Conservation (phyloP, 2,329 filamentous ascomycete genomes). For the Botryosphaeria dothidea region DNA sequence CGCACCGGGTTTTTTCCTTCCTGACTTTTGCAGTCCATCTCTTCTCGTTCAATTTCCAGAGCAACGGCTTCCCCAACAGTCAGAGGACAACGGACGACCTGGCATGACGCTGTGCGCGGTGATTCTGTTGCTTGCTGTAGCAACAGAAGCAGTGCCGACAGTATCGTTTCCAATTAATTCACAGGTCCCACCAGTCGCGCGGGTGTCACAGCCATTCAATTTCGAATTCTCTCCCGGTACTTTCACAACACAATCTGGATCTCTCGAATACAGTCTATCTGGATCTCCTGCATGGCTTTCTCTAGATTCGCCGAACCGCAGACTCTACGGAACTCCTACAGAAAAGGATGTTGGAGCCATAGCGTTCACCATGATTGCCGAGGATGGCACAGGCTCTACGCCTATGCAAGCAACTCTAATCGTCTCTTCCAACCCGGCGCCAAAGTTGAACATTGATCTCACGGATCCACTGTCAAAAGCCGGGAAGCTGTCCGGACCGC, state of each 20-base stretch:
- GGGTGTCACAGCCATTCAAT: constrained; percentile 65
- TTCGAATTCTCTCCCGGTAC: constrained; percentile 74
- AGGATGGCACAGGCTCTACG: constrained; percentile 62
- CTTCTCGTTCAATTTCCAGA: constrained; percentile 13
- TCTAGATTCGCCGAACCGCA: constrained; percentile 64
- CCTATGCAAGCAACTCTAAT: constrained; percentile 70
- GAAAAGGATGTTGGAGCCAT: constrained; percentile 58
- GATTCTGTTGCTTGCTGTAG: constrained; percentile 24
- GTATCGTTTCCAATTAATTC: constrained; percentile 75
- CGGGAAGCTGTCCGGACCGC: constrained; percentile 60
- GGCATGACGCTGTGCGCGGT: constrained; percentile 24
- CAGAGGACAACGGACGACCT: background rate
- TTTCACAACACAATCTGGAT: constrained; percentile 60
- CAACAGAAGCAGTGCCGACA: constrained; percentile 33
- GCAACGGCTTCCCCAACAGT: background rate
- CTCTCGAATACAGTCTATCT: constrained; percentile 67
- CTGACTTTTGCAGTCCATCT: constrained; percentile 24
- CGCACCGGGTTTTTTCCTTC: background rate
- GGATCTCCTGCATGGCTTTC: constrained; percentile 73
- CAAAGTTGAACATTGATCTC: constrained; percentile 58
- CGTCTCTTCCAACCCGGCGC: constrained; percentile 60
- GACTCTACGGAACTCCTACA: constrained; percentile 70
- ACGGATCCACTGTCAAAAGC: constrained; percentile 59
- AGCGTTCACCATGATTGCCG: constrained; percentile 68
- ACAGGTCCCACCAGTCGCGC: constrained; percentile 78